A percentile compares a stretch with the other conserved stretches of the same genome.
Evolutionary conservation across 2,329 filamentous ascomycete species (phyloP).

Genomic region (Trichoderma sp.): DNA sequence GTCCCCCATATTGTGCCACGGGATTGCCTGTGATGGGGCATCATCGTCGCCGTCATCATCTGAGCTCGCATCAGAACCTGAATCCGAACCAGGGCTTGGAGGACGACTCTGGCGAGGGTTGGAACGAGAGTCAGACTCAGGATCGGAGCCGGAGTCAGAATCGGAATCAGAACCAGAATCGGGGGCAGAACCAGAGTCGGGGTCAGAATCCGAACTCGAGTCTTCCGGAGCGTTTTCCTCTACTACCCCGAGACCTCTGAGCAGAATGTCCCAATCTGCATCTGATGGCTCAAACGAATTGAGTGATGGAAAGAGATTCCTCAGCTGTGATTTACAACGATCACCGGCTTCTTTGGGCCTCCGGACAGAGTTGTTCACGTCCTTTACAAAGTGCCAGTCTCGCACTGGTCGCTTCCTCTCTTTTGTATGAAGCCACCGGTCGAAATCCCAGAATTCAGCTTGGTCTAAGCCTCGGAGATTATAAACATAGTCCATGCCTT

Average conservation of each 20-base stretch:
- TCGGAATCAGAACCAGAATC: neutral
- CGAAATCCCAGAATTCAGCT: conserved; percentile 43
- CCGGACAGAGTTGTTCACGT: conserved; percentile 28
- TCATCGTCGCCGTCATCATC: neutral
- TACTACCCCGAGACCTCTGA: neutral
- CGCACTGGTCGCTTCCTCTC: conserved; percentile 24
- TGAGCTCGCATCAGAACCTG: neutral
- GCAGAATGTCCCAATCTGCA: conserved; percentile 18
- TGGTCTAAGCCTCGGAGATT: conserved; percentile 43
- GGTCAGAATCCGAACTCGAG: neutral
- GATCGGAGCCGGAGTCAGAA: neutral
- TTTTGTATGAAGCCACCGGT: conserved; percentile 26
- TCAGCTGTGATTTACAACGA: conserved; percentile 22
- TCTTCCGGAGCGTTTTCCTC: neutral
- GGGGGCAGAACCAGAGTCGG: neutral
- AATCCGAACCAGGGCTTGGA: neutral
- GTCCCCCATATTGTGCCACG: neutral
- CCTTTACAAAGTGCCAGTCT: conserved; percentile 32
- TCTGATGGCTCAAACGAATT: conserved; percentile 6
- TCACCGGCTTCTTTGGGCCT: conserved; percentile 23
- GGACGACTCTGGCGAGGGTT: neutral
- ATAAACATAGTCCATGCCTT: conserved; percentile 46
- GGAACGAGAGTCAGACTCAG: neutral
- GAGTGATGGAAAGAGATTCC: conserved; percentile 27
- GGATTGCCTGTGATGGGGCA: neutral